Base-by-base conservation (phyloP, 2,329 filamentous ascomycete genomes). In the Waltergamsia citrina region DNA sequence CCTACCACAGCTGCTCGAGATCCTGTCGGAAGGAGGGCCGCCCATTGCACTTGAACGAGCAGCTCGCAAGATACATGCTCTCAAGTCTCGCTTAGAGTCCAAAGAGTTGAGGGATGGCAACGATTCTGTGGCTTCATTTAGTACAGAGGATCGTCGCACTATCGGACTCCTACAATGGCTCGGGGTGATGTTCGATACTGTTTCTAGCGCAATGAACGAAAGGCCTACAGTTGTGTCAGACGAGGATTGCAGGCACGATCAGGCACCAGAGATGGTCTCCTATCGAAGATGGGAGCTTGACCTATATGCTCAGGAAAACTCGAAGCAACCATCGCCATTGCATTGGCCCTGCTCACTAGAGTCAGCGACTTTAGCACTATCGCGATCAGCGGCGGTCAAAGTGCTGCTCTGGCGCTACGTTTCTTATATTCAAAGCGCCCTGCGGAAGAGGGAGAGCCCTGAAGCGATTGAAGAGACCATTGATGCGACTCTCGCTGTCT, bases 361-460 rank as follows among this genome's bases (percentile, higher is more conserved):
- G n/a, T 57, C 60, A 6, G 69, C 71, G 2, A 60, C 67, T 3
- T 52, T 62, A 16, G 51, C 63, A 3, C 57, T 77, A 3, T 63
- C 63, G 11, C 62, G 69, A 37, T 66, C 71, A 4, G 68, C 69
- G 3, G 70, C 71, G 0, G 66, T 76, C 37, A 77, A 77, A 46
- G 70, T 78, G 2, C 54, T 77, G 3, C 59, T 77, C 3, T 78
- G 69, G 43, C 66, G 73, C 10, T 65, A 70, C 37, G 60, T 75
- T 7, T 65, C 67, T 1, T 66, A 65, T n/a, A 59, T 77, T 0
- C 71, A 77, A 41, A 68, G 63, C 16, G 54, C 70, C 5, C 40
- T 74, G 8, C 57, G 65, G 29, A 56, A 65, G 36, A 41, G 45
- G 19, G 52, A 52, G 14, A 38, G 46, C 32, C 51, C 49, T 15